Evolutionary conservation across 768 basidiomycete species (phyloP).

Genomic region (Coprinopsis sp.): DNA sequence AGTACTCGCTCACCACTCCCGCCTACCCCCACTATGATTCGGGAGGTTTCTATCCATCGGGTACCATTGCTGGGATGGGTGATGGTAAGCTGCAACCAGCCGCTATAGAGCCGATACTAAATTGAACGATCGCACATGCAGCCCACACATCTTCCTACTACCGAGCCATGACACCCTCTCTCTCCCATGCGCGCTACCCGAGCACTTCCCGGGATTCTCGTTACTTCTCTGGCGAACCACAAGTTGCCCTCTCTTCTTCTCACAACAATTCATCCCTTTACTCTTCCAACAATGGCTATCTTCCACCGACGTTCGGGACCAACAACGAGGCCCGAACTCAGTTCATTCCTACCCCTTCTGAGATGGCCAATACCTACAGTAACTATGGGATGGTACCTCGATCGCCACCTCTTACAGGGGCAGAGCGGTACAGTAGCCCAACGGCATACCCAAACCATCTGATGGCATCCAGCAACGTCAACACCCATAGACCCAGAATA

Average conservation of each 20-base stretch:
- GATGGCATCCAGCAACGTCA: slow-evolving; percentile 24
- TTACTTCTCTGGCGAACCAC: slow-evolving; percentile 20
- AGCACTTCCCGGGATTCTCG: slow-evolving; percentile 21
- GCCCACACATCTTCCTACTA: slow-evolving; percentile 25
- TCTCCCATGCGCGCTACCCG: slow-evolving; percentile 27
- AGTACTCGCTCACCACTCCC: slow-evolving; percentile 23
- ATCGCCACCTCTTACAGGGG: slow-evolving; percentile 20
- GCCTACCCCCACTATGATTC: slow-evolving; percentile 31
- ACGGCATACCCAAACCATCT: slow-evolving; percentile 25
- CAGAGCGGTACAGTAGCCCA: slow-evolving; percentile 19
- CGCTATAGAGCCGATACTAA: not conserved
- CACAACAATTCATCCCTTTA: slow-evolving; percentile 16
- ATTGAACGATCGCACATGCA: slow-evolving; percentile 10
- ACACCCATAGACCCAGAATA: slow-evolving; percentile 30
- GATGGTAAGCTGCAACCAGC: slow-evolving; percentile 18
- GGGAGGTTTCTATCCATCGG: slow-evolving; percentile 30
- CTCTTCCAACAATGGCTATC: slow-evolving; percentile 16
- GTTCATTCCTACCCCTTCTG: slow-evolving; percentile 31
- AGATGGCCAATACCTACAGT: slow-evolving; percentile 29
- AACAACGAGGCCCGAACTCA: slow-evolving; percentile 18
- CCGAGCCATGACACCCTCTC: slow-evolving; percentile 35
- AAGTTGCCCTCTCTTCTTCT: slow-evolving; percentile 18
- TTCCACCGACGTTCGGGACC: slow-evolving; percentile 18
- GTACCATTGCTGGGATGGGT: slow-evolving; percentile 18
- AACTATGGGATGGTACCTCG: slow-evolving; percentile 21